These are phyloP conservation scores for Ceratocystiopsis brevicomis DNA, from an alignment of 2,329 filamentous ascomycete species.

Conservation along the genomic window DNA sequence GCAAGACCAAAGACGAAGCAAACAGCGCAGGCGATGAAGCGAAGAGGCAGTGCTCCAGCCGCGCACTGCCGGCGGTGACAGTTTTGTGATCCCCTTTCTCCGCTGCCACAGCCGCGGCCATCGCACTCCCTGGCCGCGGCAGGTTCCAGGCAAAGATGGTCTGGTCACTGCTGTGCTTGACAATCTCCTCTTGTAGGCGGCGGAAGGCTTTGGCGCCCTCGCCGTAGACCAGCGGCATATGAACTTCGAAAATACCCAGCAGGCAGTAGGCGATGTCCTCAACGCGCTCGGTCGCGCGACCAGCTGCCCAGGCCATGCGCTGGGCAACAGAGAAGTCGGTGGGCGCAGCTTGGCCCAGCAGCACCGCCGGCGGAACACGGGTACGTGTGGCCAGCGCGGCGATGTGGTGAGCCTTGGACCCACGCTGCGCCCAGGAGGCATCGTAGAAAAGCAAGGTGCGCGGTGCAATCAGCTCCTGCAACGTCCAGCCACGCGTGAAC, in stretches of 20 bases:
- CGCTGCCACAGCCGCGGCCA: too few species aligned
- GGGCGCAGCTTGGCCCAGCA: constrained; percentile 2
- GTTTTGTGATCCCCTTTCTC: not conserved
- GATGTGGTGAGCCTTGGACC: constrained; percentile 9
- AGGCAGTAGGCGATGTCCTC: constrained; percentile 11
- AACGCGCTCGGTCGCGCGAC: constrained; percentile 5
- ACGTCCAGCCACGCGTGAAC: constrained; percentile 33
- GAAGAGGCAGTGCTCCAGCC: constrained; percentile 3
- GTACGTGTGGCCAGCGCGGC: constrained; percentile 8
- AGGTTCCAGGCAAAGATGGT: constrained; percentile 11
- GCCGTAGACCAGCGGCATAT: constrained; percentile 10
- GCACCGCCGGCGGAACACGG: constrained; percentile 8
- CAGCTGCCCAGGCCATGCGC: constrained; percentile 9
- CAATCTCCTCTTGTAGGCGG: constrained; percentile 9
- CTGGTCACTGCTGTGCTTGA: constrained; percentile 5
- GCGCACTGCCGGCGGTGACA: not conserved
- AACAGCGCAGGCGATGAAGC: constrained; percentile 5
- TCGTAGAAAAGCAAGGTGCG: constrained; percentile 14
- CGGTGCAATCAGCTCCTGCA: constrained; percentile 45
- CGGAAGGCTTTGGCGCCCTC: constrained; percentile 8
- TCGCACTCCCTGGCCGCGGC: too few species aligned
- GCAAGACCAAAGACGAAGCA: not conserved
- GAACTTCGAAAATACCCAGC: constrained; percentile 8
- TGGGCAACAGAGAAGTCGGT: constrained; percentile 6
- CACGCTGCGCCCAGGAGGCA: constrained; percentile 12